A percentile compares a stretch with the other conserved stretches of the same genome.
These are phyloP conservation scores for Tricholoma saponaceum DNA, from an alignment of 768 basidiomycete genomes.

Conservation along the genomic window DNA sequence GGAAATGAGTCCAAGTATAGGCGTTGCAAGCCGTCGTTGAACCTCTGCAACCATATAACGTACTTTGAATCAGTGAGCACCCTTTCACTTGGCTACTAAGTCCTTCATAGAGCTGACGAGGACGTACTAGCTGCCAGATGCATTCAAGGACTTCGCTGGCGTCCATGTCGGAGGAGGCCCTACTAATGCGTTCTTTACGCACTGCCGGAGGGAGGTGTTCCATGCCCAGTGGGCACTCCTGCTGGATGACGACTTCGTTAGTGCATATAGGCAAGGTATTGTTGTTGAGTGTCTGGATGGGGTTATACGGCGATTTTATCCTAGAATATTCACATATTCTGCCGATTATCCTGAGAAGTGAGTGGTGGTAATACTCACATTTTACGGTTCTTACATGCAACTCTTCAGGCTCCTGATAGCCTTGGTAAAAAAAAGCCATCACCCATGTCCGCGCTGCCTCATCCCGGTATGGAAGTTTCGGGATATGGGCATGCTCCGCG, in stretches of 20 bases:
- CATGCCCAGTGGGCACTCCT: constrained; percentile 22
- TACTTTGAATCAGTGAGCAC: constrained; percentile 22
- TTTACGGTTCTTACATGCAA: not conserved
- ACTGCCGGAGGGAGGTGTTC: constrained; percentile 21
- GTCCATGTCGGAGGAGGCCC: not conserved
- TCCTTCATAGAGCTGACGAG: not conserved
- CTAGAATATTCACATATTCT: constrained; percentile 23
- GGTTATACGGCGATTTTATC: constrained; percentile 17
- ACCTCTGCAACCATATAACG: constrained; percentile 23
- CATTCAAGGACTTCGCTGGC: constrained; percentile 2
- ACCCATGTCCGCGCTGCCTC: constrained; percentile 32
- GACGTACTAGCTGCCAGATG: not conserved
- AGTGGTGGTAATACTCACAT: not conserved
- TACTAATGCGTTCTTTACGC: constrained; percentile 6
- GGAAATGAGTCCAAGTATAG: constrained; percentile 33
- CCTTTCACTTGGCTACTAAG: not conserved
- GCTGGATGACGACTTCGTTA: constrained; percentile 18
- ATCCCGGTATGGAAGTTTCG: constrained; percentile 5
- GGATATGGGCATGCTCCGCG: not conserved
- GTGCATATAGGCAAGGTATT: constrained; percentile 18
- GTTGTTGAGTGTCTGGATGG: constrained; percentile 18
- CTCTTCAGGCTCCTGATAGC: constrained; percentile 15
- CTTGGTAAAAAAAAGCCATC: constrained; percentile 24
- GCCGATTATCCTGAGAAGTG: constrained; percentile 29
- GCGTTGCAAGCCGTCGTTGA: constrained; percentile 15